Base-by-base conservation (phyloP, 2,329 filamentous ascomycete species). In the Iodosphaeria phyllophila region DNA sequence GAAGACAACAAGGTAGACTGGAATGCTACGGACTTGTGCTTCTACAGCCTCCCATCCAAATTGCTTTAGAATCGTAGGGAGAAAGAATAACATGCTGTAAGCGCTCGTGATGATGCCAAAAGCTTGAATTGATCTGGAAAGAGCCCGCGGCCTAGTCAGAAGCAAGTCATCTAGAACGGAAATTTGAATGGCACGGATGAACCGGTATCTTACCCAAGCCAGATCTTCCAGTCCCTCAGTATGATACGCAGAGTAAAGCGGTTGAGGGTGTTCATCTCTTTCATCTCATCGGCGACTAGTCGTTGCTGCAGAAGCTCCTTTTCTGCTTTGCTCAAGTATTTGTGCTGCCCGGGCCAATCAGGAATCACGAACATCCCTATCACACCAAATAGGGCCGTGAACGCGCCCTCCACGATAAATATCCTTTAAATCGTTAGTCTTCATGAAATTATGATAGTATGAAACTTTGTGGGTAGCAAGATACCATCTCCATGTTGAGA, bases 401-500 rank as follows among this genome's bases (percentile, higher is more conserved):
- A 35, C 1, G 49, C 35, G 0, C 58, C 58, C 32, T 61, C 56
- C 16, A 46, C 37, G 24, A 47, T 45, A 32, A 46, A 47, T 16
- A 47, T 53, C n/a, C n/a, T n/a, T n/a, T n/a, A n/a, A n/a, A n/a
- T n/a, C n/a, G n/a, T n/a, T n/a, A n/a, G n/a, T n/a, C n/a, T n/a
- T n/a, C n/a, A n/a, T n/a, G n/a, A n/a, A n/a, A n/a, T n/a, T n/a
- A n/a, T n/a, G n/a, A n/a, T n/a, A n/a, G n/a, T n/a, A n/a, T n/a
- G n/a, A n/a, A n/a, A n/a, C n/a, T n/a, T n/a, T n/a, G n/a, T n/a
- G n/a, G n/a, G n/a, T n/a, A n/a, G n/a, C n/a, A n/a, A n/a, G n/a
- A n/a, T n/a, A n/a, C 52, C 62, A 67, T 23, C 58, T 49, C 57
- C 57, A 66, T 2, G 55, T 54, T 2, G 40, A 37, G 11, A 58